Evolutionary conservation across 1,284 basidiomycete species (phyloP).

Genomic region (Moesziomyces parantarcticus): DNA sequence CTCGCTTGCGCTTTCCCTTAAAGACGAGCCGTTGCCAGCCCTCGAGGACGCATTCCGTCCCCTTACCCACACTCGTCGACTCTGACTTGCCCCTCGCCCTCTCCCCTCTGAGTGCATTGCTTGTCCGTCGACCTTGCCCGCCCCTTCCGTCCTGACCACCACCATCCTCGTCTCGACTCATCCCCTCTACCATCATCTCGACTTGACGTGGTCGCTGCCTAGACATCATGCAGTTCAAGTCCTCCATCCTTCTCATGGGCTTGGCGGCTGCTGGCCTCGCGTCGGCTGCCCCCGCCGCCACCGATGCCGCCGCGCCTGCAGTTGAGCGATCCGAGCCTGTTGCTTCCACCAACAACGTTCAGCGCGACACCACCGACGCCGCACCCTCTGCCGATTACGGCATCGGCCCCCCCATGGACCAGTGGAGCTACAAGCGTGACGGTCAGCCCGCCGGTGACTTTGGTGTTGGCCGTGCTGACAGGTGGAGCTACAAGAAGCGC

Average conservation of each 20-base stretch:
- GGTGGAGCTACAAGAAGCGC: constrained; percentile 2
- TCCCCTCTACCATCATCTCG: not conserved
- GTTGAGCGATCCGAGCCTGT: constrained; percentile 31
- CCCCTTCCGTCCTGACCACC: constrained; percentile 11
- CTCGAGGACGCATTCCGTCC: not conserved
- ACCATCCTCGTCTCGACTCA: not conserved
- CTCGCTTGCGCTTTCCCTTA: constrained; percentile 16
- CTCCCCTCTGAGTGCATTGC: not conserved
- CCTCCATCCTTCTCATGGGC: constrained; percentile 37
- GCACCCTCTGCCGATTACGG: constrained; percentile 28
- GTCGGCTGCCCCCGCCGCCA: constrained; percentile 25
- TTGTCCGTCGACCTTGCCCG: not conserved
- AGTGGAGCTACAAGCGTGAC: constrained; percentile 25
- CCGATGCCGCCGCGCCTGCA: constrained; percentile 14
- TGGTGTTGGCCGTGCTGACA: constrained; percentile 4
- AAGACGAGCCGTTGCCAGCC: constrained; percentile 7
- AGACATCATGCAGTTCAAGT: constrained; percentile 39
- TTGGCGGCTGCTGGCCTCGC: constrained; percentile 31
- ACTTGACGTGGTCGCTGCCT: not conserved
- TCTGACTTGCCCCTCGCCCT: constrained; percentile 3
- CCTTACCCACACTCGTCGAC: constrained; percentile 8
- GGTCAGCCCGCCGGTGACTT: constrained; percentile 20
- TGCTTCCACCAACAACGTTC: constrained; percentile 13
- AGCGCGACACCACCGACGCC: constrained; percentile 25
- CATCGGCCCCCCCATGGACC: constrained; percentile 3